Base-by-base conservation (phyloP, 331 rosid species). In the Rosa hybrid region DNA sequence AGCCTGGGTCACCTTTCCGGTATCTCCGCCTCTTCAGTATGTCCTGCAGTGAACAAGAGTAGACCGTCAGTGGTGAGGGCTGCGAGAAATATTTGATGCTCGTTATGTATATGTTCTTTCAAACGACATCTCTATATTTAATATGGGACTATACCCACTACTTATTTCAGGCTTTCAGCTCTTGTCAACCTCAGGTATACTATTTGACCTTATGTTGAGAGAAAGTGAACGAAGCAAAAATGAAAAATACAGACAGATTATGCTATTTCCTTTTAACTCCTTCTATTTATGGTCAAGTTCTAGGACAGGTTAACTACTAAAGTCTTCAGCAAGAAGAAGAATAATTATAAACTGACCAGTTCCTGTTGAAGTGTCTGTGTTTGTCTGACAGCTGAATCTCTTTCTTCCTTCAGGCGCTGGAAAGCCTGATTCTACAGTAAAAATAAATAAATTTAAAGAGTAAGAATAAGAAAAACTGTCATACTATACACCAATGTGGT, bases 341-440 rank as follows among this genome's bases (percentile, higher is more conserved):
- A 48, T 16, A 27, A 74, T 16, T 71, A 56, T 77, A 68, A 44
- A 78, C 84, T 82, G 72, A 94, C 98, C 94, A 91, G 85, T 87
- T 95, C 98, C 81, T 87, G 96, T 84, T 88, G 97, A 79, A 95
- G 96, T 77, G 86, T 89, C 74, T 88, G 87, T 11, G 94, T 91
- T 82, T 88, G 98, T 81, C 87, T 88, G 51, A 82, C 82, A 79
- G 92, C 91, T 25, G 84, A 82, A 77, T 95, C 99, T 85, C 90
- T 91, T 86, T 95, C 99, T 84, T 90, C 99, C 87, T 86, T 90
- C 86, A 93, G 77, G 57, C 68, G 89, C 70, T 90, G 92, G 72
- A 88, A 42, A 77, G 89, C 72, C 88, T 88, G 91, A 63, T 67
- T 77, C 87, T 86, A 51, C 82, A 86, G 27, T n/a, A 54, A 77